A percentile compares a stretch with the other conserved stretches of the same genome.
Evolutionary conservation across 2,329 filamentous ascomycete species (phyloP).

Genomic region (Verticillium isaacii): DNA sequence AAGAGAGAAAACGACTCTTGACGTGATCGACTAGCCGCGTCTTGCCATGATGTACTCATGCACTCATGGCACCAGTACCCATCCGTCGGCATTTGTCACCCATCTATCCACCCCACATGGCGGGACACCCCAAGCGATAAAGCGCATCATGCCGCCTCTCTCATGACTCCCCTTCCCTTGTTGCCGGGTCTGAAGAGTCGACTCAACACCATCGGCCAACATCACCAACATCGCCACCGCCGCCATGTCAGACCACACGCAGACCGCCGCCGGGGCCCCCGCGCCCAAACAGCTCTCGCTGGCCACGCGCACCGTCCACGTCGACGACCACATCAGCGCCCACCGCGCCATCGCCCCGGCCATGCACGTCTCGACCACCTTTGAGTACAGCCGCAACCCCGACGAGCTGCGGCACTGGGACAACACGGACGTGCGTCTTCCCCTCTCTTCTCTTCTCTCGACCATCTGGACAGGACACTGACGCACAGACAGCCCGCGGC

Average conservation of each 20-base stretch:
- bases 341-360: slow-evolving; percentile 81
- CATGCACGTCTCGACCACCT: slow-evolving; percentile 88
- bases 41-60: slow-evolving; percentile 8
- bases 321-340: slow-evolving; percentile 70
- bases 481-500: slow-evolving; percentile 35
- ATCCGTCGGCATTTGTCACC: background rate
- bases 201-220: background rate
- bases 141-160: background rate
- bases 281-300: slow-evolving; percentile 42
- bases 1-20: background rate
- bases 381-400: slow-evolving; percentile 72
- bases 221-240: background rate
- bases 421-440: slow-evolving; percentile 50
- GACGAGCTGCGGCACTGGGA: slow-evolving; percentile 50
- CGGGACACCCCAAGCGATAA: background rate
- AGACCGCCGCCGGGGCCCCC: background rate
- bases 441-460: background rate
- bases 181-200: background rate
- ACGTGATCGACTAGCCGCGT: background rate
- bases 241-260: background rate
- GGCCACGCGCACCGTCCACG: slow-evolving; percentile 73
- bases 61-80: slow-evolving; percentile 10
- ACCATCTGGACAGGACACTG: slow-evolving; percentile 8
- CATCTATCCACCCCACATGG: background rate
- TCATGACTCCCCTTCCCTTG: background rate